Evolutionary conservation across 441 rosid species (phyloP), one percentile per base, ranked within the genome.

Genomic region (Syzygium malaccense): DNA sequence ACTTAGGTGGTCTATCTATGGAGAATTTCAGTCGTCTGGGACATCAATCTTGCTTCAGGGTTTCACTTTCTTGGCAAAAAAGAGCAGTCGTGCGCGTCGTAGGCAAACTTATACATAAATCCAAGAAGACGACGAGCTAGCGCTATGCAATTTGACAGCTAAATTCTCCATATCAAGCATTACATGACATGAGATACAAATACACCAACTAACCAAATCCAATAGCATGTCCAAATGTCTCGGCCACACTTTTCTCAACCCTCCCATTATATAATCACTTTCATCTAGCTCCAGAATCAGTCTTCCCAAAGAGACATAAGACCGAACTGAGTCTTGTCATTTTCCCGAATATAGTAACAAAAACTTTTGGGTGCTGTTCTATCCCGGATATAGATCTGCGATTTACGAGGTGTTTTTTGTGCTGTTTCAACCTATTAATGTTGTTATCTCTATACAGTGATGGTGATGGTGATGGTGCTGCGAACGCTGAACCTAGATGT

Each of bases 401-500:
- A 58, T 58, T 58, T 26, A 57, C 1, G 1, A 1, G 6, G 14
- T 2, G 7, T 58, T n/a, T 26, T 58, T 4, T 12, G 66, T 28
- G 18, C 66, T 60, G 4, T 60, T 26, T 60, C 14, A 60, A 60
- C 32, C 28, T 5, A 8, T 60, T 6, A 6, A 6, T 60, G 30
- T 60, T 26, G 0, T 58, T 26, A 9, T 58, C 64, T 58, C 7
- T 5, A 58, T 11, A 58, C 1, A 25, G 0, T 0, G 14, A 13
- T 23, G 25, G 0, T 0, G n/a, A 57, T 26, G 15, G 30, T 14
- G 1, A 13, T 25, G 26, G 48, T 45, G 1, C 9, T 45, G 48
- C 2, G 62, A n/a, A 25, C n/a, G 26, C 0, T 1, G 14, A 26
- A 57, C 19, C 26, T 58, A 23, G 1, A 3, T 2, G 0, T 0